Conservation (phyloP, 768 basidiomycete species). For the Phaeotremella skinneri region DNA sequence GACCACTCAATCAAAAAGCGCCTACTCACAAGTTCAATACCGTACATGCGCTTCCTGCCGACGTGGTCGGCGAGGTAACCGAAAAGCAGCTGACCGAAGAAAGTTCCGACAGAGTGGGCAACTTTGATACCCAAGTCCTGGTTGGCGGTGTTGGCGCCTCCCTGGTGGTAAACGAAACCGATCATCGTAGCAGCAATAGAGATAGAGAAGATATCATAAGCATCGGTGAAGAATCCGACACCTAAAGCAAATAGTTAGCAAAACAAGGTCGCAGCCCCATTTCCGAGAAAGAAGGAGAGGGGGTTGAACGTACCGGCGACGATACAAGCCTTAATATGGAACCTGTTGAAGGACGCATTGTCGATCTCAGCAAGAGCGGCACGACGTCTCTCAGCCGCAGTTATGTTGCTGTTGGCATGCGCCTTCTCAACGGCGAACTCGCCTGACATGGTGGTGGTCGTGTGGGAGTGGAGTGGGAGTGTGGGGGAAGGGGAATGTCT, state of each 20-base stretch:
- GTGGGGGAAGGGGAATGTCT: background rate
- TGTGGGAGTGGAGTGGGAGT: background rate
- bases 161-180: slow-evolving; percentile 67
- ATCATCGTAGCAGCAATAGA: slow-evolving; percentile 81
- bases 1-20: background rate
- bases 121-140: slow-evolving; percentile 57
- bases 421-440: slow-evolving; percentile 19
- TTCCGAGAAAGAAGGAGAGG: slow-evolving; percentile 75
- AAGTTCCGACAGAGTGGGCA: slow-evolving; percentile 51
- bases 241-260: slow-evolving; percentile 59
- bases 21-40: slow-evolving; percentile 51
- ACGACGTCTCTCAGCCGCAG: slow-evolving; percentile 62
- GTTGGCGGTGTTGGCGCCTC: slow-evolving; percentile 57
- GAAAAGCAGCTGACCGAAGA: slow-evolving; percentile 51
- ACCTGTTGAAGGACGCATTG: slow-evolving; percentile 81
- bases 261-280: slow-evolving; percentile 54
- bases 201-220: slow-evolving; percentile 70
- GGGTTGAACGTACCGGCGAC: slow-evolving; percentile 67
- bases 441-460: slow-evolving; percentile 9
- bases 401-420: slow-evolving; percentile 16
- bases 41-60: slow-evolving; percentile 55
- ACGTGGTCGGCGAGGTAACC: slow-evolving; percentile 52
- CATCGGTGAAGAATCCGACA: slow-evolving; percentile 85
- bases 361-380: slow-evolving; percentile 83
- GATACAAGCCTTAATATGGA: slow-evolving; percentile 66